Conservation (phyloP, 106 monocot species). For the Chionographis japonica region DNA sequence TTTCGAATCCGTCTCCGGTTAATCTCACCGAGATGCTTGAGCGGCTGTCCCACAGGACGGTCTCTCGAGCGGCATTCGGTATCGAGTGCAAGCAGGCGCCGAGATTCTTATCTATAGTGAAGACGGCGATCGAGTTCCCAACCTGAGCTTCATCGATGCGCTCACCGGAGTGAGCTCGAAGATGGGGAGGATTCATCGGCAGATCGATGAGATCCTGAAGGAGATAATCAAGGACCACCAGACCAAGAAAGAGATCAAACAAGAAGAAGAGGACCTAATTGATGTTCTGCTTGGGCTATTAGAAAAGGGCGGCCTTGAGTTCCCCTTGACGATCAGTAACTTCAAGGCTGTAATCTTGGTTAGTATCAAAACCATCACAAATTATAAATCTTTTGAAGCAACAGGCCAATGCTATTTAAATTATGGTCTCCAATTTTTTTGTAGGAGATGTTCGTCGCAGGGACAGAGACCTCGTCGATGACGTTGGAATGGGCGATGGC, state of each 20-base stretch:
- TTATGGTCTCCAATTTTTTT: too few relatives aligned
- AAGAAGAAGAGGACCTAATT: conserved; percentile 3
- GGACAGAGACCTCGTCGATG: too few relatives aligned
- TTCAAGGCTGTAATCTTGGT: conserved; percentile 13
- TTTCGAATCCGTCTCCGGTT: not conserved
- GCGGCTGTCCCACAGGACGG: not conserved
- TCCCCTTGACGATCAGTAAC: conserved; percentile 3
- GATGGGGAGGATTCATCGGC: not conserved
- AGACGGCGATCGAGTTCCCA: not conserved
- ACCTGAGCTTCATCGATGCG: not conserved
- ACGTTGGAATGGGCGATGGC: too few relatives aligned
- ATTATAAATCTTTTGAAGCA: too few relatives aligned
- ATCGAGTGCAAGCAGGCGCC: not conserved
- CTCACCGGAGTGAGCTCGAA: not conserved
- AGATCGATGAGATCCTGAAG: conserved; percentile 5
- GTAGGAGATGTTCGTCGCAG: too few relatives aligned
- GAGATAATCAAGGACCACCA: conserved; percentile 8
- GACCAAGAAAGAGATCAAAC: not conserved
- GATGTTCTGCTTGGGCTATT: conserved; percentile 10
- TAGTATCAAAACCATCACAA: not conserved
- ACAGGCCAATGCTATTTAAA: too few relatives aligned
- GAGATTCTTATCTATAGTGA: not conserved
- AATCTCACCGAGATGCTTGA: conserved; percentile 5
- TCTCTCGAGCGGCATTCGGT: not conserved
- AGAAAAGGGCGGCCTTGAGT: not conserved